Evolutionary conservation across 2,329 filamentous ascomycete species (phyloP).

Genomic region (Claviceps sp.): DNA sequence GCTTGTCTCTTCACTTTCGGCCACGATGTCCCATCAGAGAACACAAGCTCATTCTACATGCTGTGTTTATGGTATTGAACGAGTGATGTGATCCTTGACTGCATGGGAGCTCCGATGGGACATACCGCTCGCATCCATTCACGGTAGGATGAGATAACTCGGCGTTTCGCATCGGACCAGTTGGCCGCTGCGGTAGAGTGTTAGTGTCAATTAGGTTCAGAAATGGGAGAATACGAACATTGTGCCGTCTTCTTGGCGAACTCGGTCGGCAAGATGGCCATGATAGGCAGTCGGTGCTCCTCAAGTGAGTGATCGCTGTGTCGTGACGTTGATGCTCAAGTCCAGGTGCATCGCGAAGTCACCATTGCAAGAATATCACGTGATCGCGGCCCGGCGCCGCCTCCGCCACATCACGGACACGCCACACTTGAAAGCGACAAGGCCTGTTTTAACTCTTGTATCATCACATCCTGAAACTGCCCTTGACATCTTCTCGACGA

Average conservation of each 20-base stretch:
- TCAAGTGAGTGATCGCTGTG: constrained; percentile 14
- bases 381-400: constrained; percentile 12
- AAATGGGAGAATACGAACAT: constrained; percentile 40
- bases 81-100: background rate
- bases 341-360: constrained; percentile 1
- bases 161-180: constrained; percentile 75
- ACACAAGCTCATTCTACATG: background rate
- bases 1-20: background rate
- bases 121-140: constrained; percentile 94
- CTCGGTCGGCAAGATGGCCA: constrained; percentile 88
- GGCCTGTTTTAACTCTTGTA: background rate
- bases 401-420: constrained; percentile 1
- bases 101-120: constrained; percentile 16
- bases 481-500: background rate
- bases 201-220: constrained; percentile 19
- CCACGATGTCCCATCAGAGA: no score
- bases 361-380: constrained; percentile 14
- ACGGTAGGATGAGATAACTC: constrained; percentile 81
- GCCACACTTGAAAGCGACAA: constrained; percentile 7
- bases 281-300: constrained; percentile 35
- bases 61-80: background rate
- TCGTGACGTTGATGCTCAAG: constrained; percentile 15
- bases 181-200: constrained; percentile 52
- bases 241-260: constrained; percentile 70
- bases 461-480: background rate